Base-by-base conservation (phyloP, 345 rosid species). In the Brassica carinata region DNA sequence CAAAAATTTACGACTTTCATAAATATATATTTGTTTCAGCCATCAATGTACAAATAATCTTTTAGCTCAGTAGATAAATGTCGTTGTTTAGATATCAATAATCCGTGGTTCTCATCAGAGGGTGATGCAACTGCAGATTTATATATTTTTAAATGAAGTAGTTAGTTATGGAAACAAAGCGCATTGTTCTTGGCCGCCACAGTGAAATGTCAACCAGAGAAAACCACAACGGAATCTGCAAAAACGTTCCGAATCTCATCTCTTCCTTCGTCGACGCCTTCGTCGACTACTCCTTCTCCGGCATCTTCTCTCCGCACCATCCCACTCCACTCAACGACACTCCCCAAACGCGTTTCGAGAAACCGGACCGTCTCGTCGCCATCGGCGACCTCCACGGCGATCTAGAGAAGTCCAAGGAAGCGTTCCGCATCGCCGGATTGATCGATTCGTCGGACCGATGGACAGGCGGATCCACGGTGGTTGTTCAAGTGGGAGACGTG, bases 381-480 rank as follows among this genome's bases (percentile, higher is more conserved):
- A 73, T 96, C 45, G 97, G 98, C 3, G 99, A 93, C 80, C 89
- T 96, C 58, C 99, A 95, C 69, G 98, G 98, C 0, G 98, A 93
- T 79, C 83, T 93, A 26, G 85, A 85, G 3, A 96, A 93, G 85
- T 84, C 93, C 15, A 87, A 76, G 69, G 84, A 96, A 26, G 87
- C 97, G 8, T 81, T 96, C 59, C 79, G 82, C 51, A 82, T 96
- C 63, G 94, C 97, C 0, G 97, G 98, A 7, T 67, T 93, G 30
- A 87, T 90, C 65, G 97, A 93, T 84, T 84, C 62, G 15, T 71
- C 77, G 4, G 96, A 88, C 64, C 43, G 79, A 27, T 93, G 99
- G 99, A 65, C 84, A 0, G 96, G 98, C 26, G 97, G 99, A 30
- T 85, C 94, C 10, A 31, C 97, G 26, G 80, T 89, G 27, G 90